These are phyloP conservation scores for Evernia prunastri DNA, from an alignment of 495 filamentous ascomycete genomes.

Conservation along the genomic window DNA sequence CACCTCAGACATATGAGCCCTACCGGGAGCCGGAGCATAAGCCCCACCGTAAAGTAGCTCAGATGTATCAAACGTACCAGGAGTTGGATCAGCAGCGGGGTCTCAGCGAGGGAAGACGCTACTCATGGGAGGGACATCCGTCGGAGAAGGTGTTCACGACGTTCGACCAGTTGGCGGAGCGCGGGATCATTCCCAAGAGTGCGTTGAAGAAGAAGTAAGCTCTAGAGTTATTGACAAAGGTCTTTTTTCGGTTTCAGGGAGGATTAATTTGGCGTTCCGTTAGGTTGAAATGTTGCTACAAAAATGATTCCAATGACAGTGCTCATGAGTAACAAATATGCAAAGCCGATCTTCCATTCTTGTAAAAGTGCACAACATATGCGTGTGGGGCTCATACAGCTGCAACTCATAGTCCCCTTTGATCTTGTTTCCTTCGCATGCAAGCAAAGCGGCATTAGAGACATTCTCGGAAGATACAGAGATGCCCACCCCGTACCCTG, in stretches of 20 bases:
- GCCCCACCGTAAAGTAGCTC: background rate
- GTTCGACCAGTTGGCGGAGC: background rate
- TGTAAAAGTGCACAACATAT: too few species aligned
- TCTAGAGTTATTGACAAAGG: background rate
- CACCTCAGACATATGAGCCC: background rate
- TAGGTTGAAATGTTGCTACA: background rate
- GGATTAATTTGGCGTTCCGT: background rate
- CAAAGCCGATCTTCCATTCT: too few species aligned
- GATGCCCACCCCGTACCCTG: too few species aligned
- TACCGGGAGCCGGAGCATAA: background rate
- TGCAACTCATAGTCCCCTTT: too few species aligned
- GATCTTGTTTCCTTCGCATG: too few species aligned
- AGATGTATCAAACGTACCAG: background rate
- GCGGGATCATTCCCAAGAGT: background rate
- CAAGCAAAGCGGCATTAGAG: too few species aligned
- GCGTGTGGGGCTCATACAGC: too few species aligned
- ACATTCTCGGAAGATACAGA: too few species aligned
- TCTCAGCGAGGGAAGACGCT: background rate
- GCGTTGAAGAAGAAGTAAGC: constrained; percentile 3
- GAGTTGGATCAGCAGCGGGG: background rate
- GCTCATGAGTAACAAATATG: too few species aligned
- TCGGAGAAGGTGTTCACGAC: background rate
- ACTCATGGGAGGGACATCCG: background rate
- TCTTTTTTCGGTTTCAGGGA: background rate
- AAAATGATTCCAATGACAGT: too few species aligned